A percentile compares a stretch with the other conserved stretches of the same genome.
These are phyloP conservation scores for Arabidopsis lyrata DNA, from an alignment of 441 rosid species.

Conservation along the genomic window DNA sequence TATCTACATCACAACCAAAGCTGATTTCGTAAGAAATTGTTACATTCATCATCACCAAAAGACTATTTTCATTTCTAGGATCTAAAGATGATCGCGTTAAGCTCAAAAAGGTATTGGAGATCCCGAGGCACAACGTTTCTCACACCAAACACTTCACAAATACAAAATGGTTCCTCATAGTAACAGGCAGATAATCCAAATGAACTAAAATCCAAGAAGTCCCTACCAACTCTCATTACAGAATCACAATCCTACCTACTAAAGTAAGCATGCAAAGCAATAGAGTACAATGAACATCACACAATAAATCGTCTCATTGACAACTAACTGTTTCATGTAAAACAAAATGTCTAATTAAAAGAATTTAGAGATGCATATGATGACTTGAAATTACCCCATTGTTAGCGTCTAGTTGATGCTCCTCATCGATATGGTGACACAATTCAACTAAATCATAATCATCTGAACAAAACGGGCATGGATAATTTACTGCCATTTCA, in stretches of 20 bases:
- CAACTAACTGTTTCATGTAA: constrained; percentile 17
- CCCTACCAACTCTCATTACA: constrained; percentile 16
- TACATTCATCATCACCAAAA: background rate
- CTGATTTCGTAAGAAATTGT: background rate
- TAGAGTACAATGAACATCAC: constrained; percentile 1
- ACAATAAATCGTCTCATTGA: background rate
- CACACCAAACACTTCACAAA: constrained; percentile 8
- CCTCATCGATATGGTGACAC: constrained; percentile 68
- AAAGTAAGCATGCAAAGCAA: constrained; percentile 19
- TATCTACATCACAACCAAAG: constrained; percentile 40
- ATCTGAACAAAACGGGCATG: constrained; percentile 70
- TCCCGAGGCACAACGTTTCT: background rate
- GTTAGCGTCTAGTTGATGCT: constrained; percentile 58
- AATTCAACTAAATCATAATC: constrained; percentile 66
- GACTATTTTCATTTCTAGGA: background rate
- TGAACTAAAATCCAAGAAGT: constrained; percentile 17
- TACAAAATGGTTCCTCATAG: background rate
- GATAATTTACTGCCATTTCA: constrained; percentile 53
- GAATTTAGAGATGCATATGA: constrained; percentile 1
- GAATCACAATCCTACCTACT: constrained; percentile 20
- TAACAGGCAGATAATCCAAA: background rate
- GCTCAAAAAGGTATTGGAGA: background rate
- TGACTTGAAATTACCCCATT: constrained; percentile 53
- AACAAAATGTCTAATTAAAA: background rate
- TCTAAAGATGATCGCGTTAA: constrained; percentile 10